phyloP scores from a whole-genome alignment of 495 filamentous ascomycete genomes.

The Podospora anserina region DNA sequence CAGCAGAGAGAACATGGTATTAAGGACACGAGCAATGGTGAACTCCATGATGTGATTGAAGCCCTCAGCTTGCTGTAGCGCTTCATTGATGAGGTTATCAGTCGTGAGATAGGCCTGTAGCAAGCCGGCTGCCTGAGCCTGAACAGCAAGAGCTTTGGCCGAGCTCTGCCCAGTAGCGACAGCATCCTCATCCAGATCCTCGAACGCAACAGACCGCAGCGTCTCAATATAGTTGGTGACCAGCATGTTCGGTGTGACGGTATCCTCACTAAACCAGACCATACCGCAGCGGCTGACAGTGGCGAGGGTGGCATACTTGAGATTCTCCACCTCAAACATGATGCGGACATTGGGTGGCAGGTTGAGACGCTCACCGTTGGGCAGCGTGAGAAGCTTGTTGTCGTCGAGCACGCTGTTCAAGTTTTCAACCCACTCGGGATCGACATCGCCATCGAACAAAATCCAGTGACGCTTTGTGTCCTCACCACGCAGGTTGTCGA shows the following conservation, averaged over 20 bases:
- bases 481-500: conserved; percentile 97
- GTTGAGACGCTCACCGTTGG: conserved; percentile 95
- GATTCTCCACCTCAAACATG: conserved; percentile 99
- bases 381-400: conserved; percentile 94
- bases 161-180: conserved; percentile 74
- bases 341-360: conserved; percentile 93
- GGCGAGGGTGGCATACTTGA: conserved; percentile 94
- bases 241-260: conserved; percentile 89
- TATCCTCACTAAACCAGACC: conserved; percentile 99
- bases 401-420: conserved; percentile 98
- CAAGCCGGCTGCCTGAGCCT: conserved; percentile 71
- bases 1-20: conserved; percentile 88
- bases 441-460: conserved; percentile 97
- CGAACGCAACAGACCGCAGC: conserved; percentile 75
- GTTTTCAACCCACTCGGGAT: conserved; percentile 99
- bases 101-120: conserved; percentile 70
- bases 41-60: conserved; percentile 99
- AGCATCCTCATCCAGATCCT: conserved; percentile 91
- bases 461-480: conserved; percentile 98
- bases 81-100: conserved; percentile 72
- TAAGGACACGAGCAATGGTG: conserved; percentile 82
- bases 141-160: conserved; percentile 69
- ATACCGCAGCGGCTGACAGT: conserved; percentile 99
- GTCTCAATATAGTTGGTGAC: conserved; percentile 83
- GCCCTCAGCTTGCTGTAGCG: conserved; percentile 68